These are phyloP conservation scores for Hyphodiscus hymeniophilus DNA, from an alignment of 495 filamentous ascomycete species.

Conservation along the genomic window DNA sequence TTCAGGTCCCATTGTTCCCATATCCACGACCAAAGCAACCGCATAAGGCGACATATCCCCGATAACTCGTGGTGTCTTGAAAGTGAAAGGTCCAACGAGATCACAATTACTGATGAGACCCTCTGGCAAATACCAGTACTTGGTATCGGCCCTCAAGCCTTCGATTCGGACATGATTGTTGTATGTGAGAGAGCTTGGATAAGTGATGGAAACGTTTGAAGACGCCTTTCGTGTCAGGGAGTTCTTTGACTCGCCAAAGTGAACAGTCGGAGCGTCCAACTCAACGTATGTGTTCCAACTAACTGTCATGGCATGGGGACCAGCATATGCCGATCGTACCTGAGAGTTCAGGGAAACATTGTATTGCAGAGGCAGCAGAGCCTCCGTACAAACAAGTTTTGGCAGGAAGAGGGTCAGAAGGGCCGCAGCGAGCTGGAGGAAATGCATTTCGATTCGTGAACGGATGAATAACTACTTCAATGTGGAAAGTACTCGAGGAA, in stretches of 20 bases:
- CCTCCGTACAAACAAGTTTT: too few species aligned
- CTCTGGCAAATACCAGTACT: slow-evolving; percentile 38
- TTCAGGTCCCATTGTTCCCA: slow-evolving; percentile 35
- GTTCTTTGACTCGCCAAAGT: neutral
- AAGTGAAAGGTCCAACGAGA: slow-evolving; percentile 17
- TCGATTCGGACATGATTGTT: slow-evolving; percentile 39
- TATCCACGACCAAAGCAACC: slow-evolving; percentile 42
- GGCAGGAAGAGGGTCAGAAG: too few species aligned
- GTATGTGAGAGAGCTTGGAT: slow-evolving; percentile 41
- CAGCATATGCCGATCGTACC: neutral
- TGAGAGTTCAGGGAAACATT: neutral
- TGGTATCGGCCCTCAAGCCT: slow-evolving; percentile 36
- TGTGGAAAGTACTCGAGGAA: too few species aligned
- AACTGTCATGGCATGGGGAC: neutral
- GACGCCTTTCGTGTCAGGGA: slow-evolving; percentile 15
- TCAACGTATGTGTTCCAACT: neutral
- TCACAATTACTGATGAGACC: neutral
- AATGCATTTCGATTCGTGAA: too few species aligned
- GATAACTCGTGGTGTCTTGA: slow-evolving; percentile 23
- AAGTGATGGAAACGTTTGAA: slow-evolving; percentile 36
- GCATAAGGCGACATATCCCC: slow-evolving; percentile 39
- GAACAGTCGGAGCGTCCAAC: neutral
- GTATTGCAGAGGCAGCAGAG: too few species aligned
- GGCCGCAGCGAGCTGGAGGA: too few species aligned
- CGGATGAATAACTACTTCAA: too few species aligned